Evolutionary conservation across 805 yeast genomes (phyloP).

Genomic region (Candida tammaniensis): DNA sequence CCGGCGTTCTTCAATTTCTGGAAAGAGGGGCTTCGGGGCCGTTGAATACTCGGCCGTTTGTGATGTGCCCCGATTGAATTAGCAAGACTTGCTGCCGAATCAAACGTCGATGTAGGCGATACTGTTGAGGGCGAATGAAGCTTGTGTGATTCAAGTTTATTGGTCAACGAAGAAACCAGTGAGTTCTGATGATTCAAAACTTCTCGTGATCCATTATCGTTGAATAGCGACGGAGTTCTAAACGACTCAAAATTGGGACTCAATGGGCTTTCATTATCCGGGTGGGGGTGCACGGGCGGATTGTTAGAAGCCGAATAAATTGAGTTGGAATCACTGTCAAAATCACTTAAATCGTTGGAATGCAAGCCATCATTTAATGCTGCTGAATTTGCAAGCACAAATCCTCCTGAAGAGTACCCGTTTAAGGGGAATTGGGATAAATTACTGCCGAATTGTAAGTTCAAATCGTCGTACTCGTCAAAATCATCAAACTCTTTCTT

Average conservation of each 20-base stretch:
- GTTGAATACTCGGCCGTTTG: conserved; percentile 5
- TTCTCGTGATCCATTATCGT: conserved; percentile 3
- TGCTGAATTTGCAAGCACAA: conserved; percentile 16
- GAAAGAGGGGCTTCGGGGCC: conserved; percentile 14
- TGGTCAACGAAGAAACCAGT: conserved; percentile 22
- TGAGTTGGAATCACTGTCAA: conserved; percentile 24
- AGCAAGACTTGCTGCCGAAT: too few relatives aligned
- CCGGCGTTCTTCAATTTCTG: conserved; percentile 17
- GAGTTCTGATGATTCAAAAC: conserved; percentile 8
- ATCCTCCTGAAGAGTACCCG: conserved; percentile 17
- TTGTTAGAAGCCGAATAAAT: conserved; percentile 11
- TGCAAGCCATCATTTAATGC: conserved; percentile 13
- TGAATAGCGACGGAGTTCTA: conserved; percentile 11
- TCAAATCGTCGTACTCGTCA: conserved; percentile 9
- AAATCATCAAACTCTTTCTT: conserved; percentile 7
- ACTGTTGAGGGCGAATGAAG: conserved; percentile 19
- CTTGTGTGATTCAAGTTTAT: conserved; percentile 26
- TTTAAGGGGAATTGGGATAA: conserved; percentile 16
- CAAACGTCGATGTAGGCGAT: conserved; percentile 9
- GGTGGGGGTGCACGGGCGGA: too few relatives aligned
- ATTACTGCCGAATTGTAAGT: conserved; percentile 9
- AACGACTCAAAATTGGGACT: conserved; percentile 1
- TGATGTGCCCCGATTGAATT: too few relatives aligned
- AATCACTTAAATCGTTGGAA: conserved; percentile 18
- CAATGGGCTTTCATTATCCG: background rate